phyloP scores from a whole-genome alignment of 2,329 filamentous ascomycete genomes.

The Spiromastix sp. region DNA sequence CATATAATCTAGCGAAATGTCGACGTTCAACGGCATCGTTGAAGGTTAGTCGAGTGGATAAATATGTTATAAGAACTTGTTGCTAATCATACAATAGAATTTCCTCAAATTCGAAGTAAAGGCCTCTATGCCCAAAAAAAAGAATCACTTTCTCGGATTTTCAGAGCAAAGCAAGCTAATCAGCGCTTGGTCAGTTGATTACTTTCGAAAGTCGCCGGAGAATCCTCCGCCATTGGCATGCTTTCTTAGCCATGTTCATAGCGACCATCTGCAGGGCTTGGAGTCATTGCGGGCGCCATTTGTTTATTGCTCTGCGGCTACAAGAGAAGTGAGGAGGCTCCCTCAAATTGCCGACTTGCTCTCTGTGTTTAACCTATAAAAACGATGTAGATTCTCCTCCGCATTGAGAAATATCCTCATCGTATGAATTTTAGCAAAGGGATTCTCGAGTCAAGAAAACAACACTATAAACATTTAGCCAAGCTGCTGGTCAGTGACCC shows the following conservation, averaged over 20 bases:
- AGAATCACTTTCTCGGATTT: too few species aligned
- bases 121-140: too few species aligned
- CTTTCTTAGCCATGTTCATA: constrained; percentile 88
- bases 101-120: constrained; percentile 13
- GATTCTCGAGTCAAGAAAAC: constrained; percentile 61
- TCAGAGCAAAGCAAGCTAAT: too few species aligned
- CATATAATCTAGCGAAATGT: too few species aligned
- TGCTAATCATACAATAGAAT: constrained; percentile 8
- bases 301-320: constrained; percentile 82
- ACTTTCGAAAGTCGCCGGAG: constrained; percentile 54
- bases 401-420: constrained; percentile 67
- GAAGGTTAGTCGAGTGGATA: constrained; percentile 14
- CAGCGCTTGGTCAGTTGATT: constrained; percentile 56
- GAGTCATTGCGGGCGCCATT: constrained; percentile 69
- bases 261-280: constrained; percentile 74
- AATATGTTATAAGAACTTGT: background rate
- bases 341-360: background rate
- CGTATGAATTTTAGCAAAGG: constrained; percentile 72
- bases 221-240: constrained; percentile 60
- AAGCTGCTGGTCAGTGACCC: constrained; percentile 48
- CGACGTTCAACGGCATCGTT: constrained; percentile 23
- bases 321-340: constrained; percentile 46
- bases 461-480: constrained; percentile 66
- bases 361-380: constrained; percentile 6
- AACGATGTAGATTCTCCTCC: constrained; percentile 51